Base-by-base conservation (phyloP, 805 yeast species). In the Metschnikowia sp. region DNA sequence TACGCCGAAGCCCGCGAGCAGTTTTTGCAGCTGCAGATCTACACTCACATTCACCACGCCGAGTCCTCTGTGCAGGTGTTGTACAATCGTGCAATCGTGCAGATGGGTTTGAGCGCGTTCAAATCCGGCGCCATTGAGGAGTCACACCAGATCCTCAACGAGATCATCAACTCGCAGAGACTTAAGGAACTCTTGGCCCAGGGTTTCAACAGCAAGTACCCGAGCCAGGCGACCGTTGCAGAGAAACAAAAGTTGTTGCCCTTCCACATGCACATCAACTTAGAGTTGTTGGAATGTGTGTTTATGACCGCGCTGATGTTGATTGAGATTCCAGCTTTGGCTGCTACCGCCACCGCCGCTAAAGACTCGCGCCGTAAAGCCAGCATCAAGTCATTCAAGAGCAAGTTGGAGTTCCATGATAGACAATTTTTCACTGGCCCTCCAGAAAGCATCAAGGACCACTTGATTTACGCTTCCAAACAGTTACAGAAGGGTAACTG, bases 401-500 rank as follows among this genome's bases (percentile, higher is more conserved):
- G 96, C 65, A 81, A 87, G 66, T 78, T 94, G 57, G 98, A 94
- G 66, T 87, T 85, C 74, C 90, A 88, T 63, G 97, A 91, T 65
- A 86, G 92, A 70, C 96, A 91, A 68, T 86, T 86, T 48, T 94
- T 92, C 77, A 88, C 89, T 53, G 99, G 98, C 38, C 99, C 99
- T 40, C 96, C 98, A 45, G 99, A 94, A 72, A 88, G 91, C 66
- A 87, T 95, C 39, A 85, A 95, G 62, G 99, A 94, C 68, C 88
- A 81, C 69, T 84, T 94, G 58, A 84, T 92, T 78, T 88, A 87
- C 66, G 96, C 97, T 41, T 95, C 97, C 36, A 84, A 84, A 69
- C 82, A 88, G 31, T 81, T 94, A 68, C 88, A 87, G 64, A 79
- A 79, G 58, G 97, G 97, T 56, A 88, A 92, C 63, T 94, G 99